Evolutionary conservation across 768 basidiomycete species (phyloP), one percentile per base, ranked within the genome.

Genomic region (Naganishia vishniacii): DNA sequence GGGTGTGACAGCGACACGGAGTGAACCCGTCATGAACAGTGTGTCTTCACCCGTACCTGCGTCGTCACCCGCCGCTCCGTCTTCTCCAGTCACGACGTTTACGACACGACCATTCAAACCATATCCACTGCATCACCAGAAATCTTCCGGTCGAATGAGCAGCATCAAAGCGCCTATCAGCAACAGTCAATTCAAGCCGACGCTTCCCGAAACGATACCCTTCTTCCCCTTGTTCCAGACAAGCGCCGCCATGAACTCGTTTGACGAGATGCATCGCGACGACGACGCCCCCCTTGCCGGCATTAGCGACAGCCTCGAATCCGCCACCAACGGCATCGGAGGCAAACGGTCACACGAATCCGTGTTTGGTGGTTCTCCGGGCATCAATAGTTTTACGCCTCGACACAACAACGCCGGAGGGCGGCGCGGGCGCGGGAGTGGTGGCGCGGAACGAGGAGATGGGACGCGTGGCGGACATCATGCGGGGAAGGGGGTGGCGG

Each of bases 191-290:
- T 56, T 56, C 53, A 56, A 56, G 23, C 53, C 53, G 1, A 25
- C 53, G 3, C 53, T 56, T 23, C 53, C 53, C 34, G 53, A 56
- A 56, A 37, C 53, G 16, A 56, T 56, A 56, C 53, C 53, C 11
- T 56, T 56, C 23, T 56, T 56, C 25, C 53, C 53, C n/a, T 25
- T 56, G 31, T 56, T 56, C 53, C 53, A 56, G 20, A 37, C 53
- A 8, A 40, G 34, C 28, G 53, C 32, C 37, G 37, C 53, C 4
- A 56, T 56, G 23, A 26, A 41, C 53, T 26, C 53, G 20, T 56
- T 56, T 37, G 53, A 56, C 34, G 53, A 37, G n/a, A 40, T 41
- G 34, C 11, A 34, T 4, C 53, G 40, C 15, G 37, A 25, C 32
- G 37, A 56, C 15, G 37, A 25, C 32, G 37, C 53, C 23, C 8